phyloP scores from a whole-genome alignment of 805 yeast species.

The Candida glaebosa region DNA sequence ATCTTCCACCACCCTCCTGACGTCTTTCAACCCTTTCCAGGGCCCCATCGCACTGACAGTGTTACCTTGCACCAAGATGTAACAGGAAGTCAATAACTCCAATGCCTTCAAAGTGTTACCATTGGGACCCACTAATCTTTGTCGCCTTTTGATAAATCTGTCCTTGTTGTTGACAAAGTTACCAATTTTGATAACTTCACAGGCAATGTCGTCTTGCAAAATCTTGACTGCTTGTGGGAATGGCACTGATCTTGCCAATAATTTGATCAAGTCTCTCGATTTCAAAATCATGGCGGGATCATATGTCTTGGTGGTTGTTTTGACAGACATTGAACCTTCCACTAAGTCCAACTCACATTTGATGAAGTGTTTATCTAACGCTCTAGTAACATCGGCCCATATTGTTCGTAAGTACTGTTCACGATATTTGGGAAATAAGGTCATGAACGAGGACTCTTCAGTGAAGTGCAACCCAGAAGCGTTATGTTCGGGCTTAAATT shows the following conservation, averaged over 20 bases:
- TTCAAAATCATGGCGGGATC: constrained; percentile 93
- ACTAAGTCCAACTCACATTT: constrained; percentile 86
- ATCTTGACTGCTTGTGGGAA: constrained; percentile 94
- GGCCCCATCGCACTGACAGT: constrained; percentile 98
- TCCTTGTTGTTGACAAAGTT: constrained; percentile 86
- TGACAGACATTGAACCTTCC: constrained; percentile 97
- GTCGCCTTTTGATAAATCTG: constrained; percentile 91
- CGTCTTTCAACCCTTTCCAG: constrained; percentile 84
- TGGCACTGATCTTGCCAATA: constrained; percentile 94
- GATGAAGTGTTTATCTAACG: constrained; percentile 68
- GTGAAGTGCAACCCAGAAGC: constrained; percentile 82
- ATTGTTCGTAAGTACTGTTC: constrained; percentile 83
- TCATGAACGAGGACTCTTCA: constrained; percentile 95
- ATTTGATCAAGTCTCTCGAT: constrained; percentile 91
- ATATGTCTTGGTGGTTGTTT: constrained; percentile 89
- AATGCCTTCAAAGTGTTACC: constrained; percentile 96
- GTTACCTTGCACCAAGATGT: constrained; percentile 93
- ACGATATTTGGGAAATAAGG: constrained; percentile 94
- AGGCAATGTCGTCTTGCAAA: constrained; percentile 86
- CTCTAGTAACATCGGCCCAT: constrained; percentile 90
- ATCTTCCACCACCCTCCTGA: constrained; percentile 93
- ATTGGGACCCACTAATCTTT: constrained; percentile 92
- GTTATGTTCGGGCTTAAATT: constrained; percentile 86
- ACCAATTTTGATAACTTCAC: constrained; percentile 95
- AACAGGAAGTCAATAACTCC: constrained; percentile 92